phyloP scores from a whole-genome alignment of 768 basidiomycete species.

The Pulveroboletus ravenelii region DNA sequence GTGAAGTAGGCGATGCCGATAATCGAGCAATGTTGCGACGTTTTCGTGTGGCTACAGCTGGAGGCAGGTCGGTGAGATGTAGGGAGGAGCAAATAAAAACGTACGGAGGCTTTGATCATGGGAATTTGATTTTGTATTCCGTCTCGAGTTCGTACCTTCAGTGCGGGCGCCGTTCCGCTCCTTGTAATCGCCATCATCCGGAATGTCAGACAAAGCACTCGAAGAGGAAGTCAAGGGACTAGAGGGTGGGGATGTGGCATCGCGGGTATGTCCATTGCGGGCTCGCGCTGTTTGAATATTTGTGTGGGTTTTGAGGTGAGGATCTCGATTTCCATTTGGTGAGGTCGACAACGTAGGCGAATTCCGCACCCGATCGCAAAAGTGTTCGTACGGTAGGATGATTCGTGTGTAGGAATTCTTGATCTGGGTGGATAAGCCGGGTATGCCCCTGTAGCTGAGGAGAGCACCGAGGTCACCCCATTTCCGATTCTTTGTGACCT shows the following conservation, averaged over 20 bases:
- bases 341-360: conserved; percentile 46
- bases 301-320: conserved; percentile 52
- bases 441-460: conserved; percentile 78
- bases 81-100: conserved; percentile 11
- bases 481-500: conserved; percentile 81
- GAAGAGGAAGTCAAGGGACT: conserved; percentile 77
- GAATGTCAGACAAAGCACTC: conserved; percentile 74
- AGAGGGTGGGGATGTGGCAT: conserved; percentile 56
- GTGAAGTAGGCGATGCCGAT: conserved; percentile 20
- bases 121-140: conserved; percentile 49
- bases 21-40: conserved; percentile 21
- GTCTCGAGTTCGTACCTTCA: conserved; percentile 41
- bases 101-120: conserved; percentile 46
- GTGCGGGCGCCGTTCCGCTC: conserved; percentile 44
- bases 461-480: conserved; percentile 85
- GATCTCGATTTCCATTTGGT: conserved; percentile 37
- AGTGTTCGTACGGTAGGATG: conserved; percentile 94
- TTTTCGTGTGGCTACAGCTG: conserved; percentile 31
- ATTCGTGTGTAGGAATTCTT: conserved; percentile 87
- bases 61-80: conserved; percentile 15
- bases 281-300: conserved; percentile 41
- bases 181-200: conserved; percentile 67
- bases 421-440: conserved; percentile 80
- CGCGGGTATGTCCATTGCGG: conserved; percentile 37
- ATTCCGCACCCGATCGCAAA: conserved; percentile 69